Base-by-base conservation (phyloP, 306 rosid genomes). In the Dryas alaskensis region DNA sequence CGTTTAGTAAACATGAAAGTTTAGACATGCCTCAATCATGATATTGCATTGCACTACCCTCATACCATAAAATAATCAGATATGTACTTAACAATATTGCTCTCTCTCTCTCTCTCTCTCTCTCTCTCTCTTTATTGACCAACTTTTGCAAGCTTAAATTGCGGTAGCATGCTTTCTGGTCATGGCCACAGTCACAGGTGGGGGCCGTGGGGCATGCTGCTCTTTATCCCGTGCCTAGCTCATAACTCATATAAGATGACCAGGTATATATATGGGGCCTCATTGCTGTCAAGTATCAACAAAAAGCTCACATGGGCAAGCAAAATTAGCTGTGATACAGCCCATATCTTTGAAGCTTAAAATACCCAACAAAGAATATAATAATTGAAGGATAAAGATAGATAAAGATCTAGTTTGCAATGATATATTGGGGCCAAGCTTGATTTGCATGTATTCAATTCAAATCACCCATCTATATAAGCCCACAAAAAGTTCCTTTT, bases 101-200 rank as follows among this genome's bases (percentile, higher is more conserved):
- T 1, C 37, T 31, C 70, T 10, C n/a, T 51, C 10, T 10, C 54
- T 17, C 8, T 40, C 39, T 52, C 55, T 53, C 78, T 81, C 10
- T 10, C 54, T 17, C 8, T 40, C 39, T 52, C 55, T 53, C 78
- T 81, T 73, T 77, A 51, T 81, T 77, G 73, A 81, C 79, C 73
- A 54, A 44, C 73, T 81, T 73, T 77, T 61, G 14, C 64, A 69
- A 69, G 85, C 81, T 77, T 55, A 77, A 81, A 51, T 81, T 77
- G 72, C 85, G 85, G 79, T 73, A 57, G 49, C 77, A 14, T 57
- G 45, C 64, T 68, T 67, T 67, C 43, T 4, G 75, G 67, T 61
- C 47, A 60, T 25, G 62, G 69, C 71, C 31, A 42, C 70, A 51
- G 69, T 67, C 31, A 27, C 70, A 51, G 53, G 84, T 72, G 75